These are phyloP conservation scores for Massarina eburnea DNA, from an alignment of 2,329 filamentous ascomycete species.

Conservation along the genomic window DNA sequence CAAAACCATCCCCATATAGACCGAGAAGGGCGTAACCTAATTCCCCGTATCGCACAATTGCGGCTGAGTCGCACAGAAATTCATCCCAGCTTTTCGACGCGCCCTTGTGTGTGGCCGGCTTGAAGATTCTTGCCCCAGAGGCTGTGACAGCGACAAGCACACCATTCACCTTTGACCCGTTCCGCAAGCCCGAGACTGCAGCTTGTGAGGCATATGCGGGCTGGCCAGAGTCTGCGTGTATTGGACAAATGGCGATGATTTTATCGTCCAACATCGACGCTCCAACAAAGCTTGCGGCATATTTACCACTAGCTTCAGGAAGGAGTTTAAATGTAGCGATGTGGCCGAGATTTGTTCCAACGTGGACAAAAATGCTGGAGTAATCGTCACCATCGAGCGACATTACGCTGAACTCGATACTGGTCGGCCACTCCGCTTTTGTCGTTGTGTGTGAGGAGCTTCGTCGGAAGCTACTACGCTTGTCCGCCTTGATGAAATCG, in stretches of 20 bases:
- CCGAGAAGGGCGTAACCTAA: conserved; percentile 79
- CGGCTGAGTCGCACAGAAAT: conserved; percentile 77
- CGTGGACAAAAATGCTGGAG: conserved; percentile 90
- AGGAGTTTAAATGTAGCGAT: conserved; percentile 89
- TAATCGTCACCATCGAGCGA: conserved; percentile 92
- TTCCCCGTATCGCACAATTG: conserved; percentile 72
- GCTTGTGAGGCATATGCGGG: conserved; percentile 74
- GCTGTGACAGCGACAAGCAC: conserved; percentile 75
- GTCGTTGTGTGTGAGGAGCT: conserved; percentile 51
- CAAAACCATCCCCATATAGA: conserved; percentile 79
- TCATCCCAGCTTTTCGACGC: conserved; percentile 88
- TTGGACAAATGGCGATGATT: conserved; percentile 76
- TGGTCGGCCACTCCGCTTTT: conserved; percentile 72
- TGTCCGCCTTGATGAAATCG: conserved; percentile 76
- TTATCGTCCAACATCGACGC: conserved; percentile 64
- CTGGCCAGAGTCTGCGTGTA: conserved; percentile 75
- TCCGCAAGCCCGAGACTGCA: conserved; percentile 74
- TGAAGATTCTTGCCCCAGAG: conserved; percentile 81
- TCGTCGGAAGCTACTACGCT: conserved; percentile 69
- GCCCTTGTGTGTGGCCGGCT: conserved; percentile 81
- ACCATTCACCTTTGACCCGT: conserved; percentile 74
- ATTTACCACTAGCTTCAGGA: conserved; percentile 68
- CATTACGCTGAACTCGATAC: conserved; percentile 86
- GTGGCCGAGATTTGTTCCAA: conserved; percentile 83
- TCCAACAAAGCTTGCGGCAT: conserved; percentile 72